These are phyloP conservation scores for Aureobasidium sp. DNA, from an alignment of 2,329 filamentous ascomycete genomes.

Conservation along the genomic window DNA sequence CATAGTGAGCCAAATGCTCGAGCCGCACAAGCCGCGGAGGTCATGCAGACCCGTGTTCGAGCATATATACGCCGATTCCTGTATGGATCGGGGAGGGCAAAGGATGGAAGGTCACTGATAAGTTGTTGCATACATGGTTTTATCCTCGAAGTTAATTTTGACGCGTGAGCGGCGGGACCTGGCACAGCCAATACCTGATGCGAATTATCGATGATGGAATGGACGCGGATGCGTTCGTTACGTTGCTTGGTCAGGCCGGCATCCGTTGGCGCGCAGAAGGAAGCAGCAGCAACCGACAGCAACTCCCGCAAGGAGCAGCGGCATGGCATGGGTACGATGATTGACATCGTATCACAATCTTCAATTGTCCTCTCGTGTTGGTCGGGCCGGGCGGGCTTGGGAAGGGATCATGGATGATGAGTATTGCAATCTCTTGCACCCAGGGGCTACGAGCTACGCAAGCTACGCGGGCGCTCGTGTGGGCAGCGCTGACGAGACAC, in stretches of 20 bases:
- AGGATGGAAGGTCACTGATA: slow-evolving; percentile 9
- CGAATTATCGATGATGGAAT: slow-evolving; percentile 6
- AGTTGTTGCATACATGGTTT: slow-evolving; percentile 15
- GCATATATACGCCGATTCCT: slow-evolving; percentile 6
- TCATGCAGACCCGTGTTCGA: slow-evolving; percentile 13
- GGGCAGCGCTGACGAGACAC: background rate
- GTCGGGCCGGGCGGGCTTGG: background rate
- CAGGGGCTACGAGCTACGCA: slow-evolving; percentile 5
- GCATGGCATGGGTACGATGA: background rate
- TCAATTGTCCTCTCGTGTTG: background rate
- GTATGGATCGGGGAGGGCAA: slow-evolving; percentile 6
- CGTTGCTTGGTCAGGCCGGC: slow-evolving; percentile 3
- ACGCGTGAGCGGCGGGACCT: slow-evolving; percentile 10
- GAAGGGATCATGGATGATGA: background rate
- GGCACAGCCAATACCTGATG: slow-evolving; percentile 8
- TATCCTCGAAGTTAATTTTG: slow-evolving; percentile 12
- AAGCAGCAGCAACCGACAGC: background rate
- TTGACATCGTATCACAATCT: slow-evolving; percentile 10
- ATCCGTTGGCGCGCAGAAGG: background rate
- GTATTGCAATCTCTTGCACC: slow-evolving; percentile 1
- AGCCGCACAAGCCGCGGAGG: slow-evolving; percentile 15
- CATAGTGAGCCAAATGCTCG: slow-evolving; percentile 4
- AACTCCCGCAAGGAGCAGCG: slow-evolving; percentile 3
- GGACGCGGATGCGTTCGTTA: background rate
- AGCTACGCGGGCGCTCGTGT: background rate